A percentile compares a stretch with the other conserved stretches of the same genome.
Evolutionary conservation across 2,329 filamentous ascomycete species (phyloP).

Genomic region (Ophiognomonia clavigignenti-juglandacearum): DNA sequence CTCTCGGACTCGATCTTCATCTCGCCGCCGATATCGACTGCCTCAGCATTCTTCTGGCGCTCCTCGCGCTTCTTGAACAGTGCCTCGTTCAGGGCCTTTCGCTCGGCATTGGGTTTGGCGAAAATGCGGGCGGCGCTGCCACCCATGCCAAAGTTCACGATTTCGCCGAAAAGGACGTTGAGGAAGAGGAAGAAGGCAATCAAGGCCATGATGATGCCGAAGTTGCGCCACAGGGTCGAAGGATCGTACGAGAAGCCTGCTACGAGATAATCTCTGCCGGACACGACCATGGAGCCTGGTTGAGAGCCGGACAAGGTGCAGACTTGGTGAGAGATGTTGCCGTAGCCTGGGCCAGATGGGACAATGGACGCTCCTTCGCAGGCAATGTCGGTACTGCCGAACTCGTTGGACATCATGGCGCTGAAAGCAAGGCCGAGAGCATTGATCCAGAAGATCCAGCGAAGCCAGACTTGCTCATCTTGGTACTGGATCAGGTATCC

Average conservation of each 20-base stretch:
- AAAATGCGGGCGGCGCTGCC: conserved; percentile 80
- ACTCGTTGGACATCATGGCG: conserved; percentile 83
- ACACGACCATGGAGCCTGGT: conserved; percentile 58
- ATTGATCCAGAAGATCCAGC: conserved; percentile 79
- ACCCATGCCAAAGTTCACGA: conserved; percentile 71
- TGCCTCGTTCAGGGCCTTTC: conserved; percentile 59
- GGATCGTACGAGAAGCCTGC: conserved; percentile 63
- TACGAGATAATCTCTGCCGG: conserved; percentile 64
- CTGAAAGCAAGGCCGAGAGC: conserved; percentile 70
- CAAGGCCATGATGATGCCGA: conserved; percentile 72
- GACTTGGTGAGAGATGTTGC: conserved; percentile 68
- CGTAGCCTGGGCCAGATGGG: conserved; percentile 66
- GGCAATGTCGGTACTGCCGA: conserved; percentile 61
- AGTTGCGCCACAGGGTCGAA: conserved; percentile 73
- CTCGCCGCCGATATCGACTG: conserved; percentile 38
- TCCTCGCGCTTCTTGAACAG: conserved; percentile 55
- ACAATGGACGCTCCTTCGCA: conserved; percentile 66
- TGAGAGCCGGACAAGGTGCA: conserved; percentile 73
- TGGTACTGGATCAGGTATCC: conserved; percentile 82
- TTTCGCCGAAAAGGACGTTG: conserved; percentile 75
- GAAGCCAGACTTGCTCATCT: conserved; percentile 67
- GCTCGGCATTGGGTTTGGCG: conserved; percentile 63
- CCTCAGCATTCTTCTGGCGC: conserved; percentile 41
- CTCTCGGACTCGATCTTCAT: conserved; percentile 56
- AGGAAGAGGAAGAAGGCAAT: conserved; percentile 70